Base-by-base conservation (phyloP, 352 stramenopile species). In the Phytophthora pinifolia region DNA sequence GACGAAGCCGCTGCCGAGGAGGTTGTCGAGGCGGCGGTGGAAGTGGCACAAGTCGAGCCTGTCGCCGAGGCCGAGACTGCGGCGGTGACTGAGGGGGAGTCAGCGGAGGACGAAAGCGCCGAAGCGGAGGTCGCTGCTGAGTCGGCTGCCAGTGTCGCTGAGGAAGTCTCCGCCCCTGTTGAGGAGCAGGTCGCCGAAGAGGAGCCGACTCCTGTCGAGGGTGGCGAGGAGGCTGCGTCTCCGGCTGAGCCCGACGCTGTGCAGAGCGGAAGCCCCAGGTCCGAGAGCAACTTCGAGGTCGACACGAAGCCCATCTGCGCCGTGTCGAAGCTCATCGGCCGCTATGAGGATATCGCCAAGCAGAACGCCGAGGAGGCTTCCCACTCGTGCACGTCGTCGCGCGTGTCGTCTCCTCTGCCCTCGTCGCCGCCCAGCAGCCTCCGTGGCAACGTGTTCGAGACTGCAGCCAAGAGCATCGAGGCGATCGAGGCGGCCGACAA, bases 301-400 rank as follows among this genome's bases (percentile, higher is more conserved):
- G 64, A 72, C 44, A 62, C 53, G 13, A 53, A 65, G 18, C 45
- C 59, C 1, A 72, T 72, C 27, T 57, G 32, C 36, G 47, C 64
- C 18, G 64, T 72, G 10, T n/a, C 54, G 0, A 62, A 57, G 33
- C 51, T 72, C 9, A 72, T 72, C 35, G 54, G 53, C n/a, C 64
- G 64, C 35, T 72, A 54, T 25, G 64, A 72, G 46, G 9, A 62
- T n/a, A 46, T 72, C n/a, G 64, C 64, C 9, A 53, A 46, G 32
- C 36, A 15, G 15, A 59, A 72, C 12, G 63, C 48, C 6, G 30
- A 20, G 6, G 47, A 67, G 47, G 51, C 45, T 35, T 46, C 52
- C 2, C 56, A 14, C 17, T 63, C 52, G 10, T 46, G 63, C 18
- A 14, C 46, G 4, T 64, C 39, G 35, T 51, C 29, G 29, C n/a